Percentiles rank a stretch among this genome's conserved stretches.
Conservation (phyloP, 805 yeast genomes). For the Cyberlindnera samutprakarnensis region DNA sequence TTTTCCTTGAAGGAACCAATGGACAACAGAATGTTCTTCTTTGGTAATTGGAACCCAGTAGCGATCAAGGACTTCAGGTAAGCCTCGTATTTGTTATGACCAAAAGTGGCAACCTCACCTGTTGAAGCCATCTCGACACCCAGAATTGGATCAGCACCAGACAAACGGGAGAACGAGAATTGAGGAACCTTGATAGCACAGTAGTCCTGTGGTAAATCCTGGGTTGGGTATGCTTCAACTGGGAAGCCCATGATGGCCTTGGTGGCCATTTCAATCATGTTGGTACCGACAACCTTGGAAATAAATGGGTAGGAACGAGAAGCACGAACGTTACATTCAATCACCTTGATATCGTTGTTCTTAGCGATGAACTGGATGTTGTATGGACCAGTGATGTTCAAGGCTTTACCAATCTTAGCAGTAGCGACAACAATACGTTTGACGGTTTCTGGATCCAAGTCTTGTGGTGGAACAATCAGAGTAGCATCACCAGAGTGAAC, state of each 20-base stretch:
- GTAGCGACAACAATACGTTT: constrained; percentile 89
- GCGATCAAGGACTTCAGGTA: constrained; percentile 91
- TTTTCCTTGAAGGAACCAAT: constrained; percentile 97
- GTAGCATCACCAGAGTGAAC: constrained; percentile 99
- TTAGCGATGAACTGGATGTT: constrained; percentile 96
- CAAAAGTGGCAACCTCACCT: constrained; percentile 97
- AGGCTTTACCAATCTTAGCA: constrained; percentile 90
- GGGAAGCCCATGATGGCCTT: constrained; percentile 90
- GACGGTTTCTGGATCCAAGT: constrained; percentile 86
- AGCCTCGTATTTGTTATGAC: constrained; percentile 94
- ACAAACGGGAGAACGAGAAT: constrained; percentile 91
- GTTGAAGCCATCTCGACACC: constrained; percentile 99
- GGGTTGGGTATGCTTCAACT: constrained; percentile 82
- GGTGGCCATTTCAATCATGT: constrained; percentile 95
- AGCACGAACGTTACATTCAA: constrained; percentile 98
- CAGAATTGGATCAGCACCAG: constrained; percentile 96
- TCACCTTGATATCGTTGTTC: constrained; percentile 92
- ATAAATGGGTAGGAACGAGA: constrained; percentile 99
- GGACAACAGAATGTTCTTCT: constrained; percentile 87
- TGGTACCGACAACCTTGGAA: constrained; percentile 94
- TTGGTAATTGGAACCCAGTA: constrained; percentile 91
- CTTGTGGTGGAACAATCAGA: constrained; percentile 93
- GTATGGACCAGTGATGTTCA: constrained; percentile 95
- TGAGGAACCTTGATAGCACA: constrained; percentile 97
- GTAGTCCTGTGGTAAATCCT: constrained; percentile 84